A percentile compares a stretch with the other conserved stretches of the same genome.
Evolutionary conservation across 2,329 filamentous ascomycete genomes (phyloP).

Genomic region (Exophiala mesophila): DNA sequence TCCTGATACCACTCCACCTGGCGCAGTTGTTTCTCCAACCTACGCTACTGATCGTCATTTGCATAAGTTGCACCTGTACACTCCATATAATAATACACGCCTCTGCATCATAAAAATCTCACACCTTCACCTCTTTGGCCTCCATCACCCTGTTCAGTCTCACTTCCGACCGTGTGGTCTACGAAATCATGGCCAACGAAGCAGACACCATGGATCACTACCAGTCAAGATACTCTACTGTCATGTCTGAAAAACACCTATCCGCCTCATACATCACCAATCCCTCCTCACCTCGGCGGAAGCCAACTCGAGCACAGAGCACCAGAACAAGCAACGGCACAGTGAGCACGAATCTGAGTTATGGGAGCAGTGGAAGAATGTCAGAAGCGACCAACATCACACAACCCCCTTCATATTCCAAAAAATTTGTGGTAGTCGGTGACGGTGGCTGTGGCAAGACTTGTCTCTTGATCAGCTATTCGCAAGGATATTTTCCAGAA

Average conservation of each 20-base stretch:
- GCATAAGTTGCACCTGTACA: neutral
- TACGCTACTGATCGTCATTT: neutral
- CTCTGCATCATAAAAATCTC: neutral
- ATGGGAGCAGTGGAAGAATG: slow-evolving; percentile 61
- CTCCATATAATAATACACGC: neutral
- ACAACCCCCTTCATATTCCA: slow-evolving; percentile 87
- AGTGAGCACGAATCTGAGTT: slow-evolving; percentile 77
- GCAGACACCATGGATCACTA: slow-evolving; percentile 6
- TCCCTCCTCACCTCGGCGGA: slow-evolving; percentile 36
- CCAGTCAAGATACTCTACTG: slow-evolving; percentile 19
- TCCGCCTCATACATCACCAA: slow-evolving; percentile 21
- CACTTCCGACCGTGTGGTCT: slow-evolving; percentile 2
- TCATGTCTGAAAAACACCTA: slow-evolving; percentile 25
- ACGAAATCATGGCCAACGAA: slow-evolving; percentile 13
- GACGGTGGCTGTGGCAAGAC: slow-evolving; percentile 99
- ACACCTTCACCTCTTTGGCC: neutral
- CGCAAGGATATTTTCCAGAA: slow-evolving; percentile 98
- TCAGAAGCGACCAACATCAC: slow-evolving; percentile 80
- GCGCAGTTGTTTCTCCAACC: neutral
- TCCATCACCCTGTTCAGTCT: neutral
- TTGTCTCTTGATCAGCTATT: slow-evolving; percentile 96
- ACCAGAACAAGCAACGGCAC: slow-evolving; percentile 80
- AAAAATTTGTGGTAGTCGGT: slow-evolving; percentile 98
- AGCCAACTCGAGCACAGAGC: slow-evolving; percentile 46
- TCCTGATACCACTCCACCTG: neutral